Base-by-base conservation (phyloP, 345 rosid genomes). In the Populus nigra region DNA sequence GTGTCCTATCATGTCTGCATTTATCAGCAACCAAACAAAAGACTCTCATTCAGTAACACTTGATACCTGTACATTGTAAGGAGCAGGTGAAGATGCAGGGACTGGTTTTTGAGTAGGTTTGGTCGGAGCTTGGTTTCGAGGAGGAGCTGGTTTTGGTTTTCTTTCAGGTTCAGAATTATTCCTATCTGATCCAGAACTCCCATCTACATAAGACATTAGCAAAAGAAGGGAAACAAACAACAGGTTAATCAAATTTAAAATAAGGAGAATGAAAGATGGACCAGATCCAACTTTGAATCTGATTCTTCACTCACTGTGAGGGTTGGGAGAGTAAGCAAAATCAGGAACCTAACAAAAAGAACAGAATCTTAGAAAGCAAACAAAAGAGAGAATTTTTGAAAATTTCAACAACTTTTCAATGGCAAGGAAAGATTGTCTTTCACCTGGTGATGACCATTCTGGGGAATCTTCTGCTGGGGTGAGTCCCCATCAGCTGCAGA, bases 401-500 rank as follows among this genome's bases (percentile, higher is more conserved):
- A 36, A 36, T 36, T 36, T 36, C 39, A 36, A 36, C 39, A 62
- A 72, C 83, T 84, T 84, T 77, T 45, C 15, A 68, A 69, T 35
- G 76, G 72, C 53, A 71, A 70, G 77, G 68, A 81, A 78, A 43
- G 55, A 49, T 69, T 69, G 80, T 70, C 33, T 78, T 81, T 84
- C 79, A 93, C 98, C 97, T 93, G 97, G 85, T 89, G 94, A 87
- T 86, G 84, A 71, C 88, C 88, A 67, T 90, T 90, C 76, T 88
- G 96, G 53, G 81, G 76, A 87, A 87, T 65, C 83, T 89, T 94
- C 84, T 84, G 94, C 86, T 81, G 91, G 2, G 98, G 97, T 49
- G 98, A 96, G 83, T 92, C 97, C 82, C 92, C 97, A 87, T 94
- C 94, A 47, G 89, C 92, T 84, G 88, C 82, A 81, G 81, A 77